Evolutionary conservation across 176 grass and related monocot species (phyloP), one percentile per base, ranked within the genome.

Genomic region (Saccharum spontaneum): DNA sequence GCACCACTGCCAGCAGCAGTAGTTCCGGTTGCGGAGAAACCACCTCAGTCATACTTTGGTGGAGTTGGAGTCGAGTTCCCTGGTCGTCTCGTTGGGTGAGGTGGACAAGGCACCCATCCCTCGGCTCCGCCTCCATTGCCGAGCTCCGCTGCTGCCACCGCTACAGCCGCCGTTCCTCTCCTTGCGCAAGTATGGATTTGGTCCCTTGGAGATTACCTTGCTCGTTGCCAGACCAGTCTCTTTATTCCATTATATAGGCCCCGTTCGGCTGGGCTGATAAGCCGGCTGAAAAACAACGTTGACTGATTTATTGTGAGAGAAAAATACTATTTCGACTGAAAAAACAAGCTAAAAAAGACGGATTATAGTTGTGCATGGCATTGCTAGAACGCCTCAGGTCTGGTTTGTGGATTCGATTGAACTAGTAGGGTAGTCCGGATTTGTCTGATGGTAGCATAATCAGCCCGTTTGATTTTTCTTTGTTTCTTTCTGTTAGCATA

Each of bases 151-250:
- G 38, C 55, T 17, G 45, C 57, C 17, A 39, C 65, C 1, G 59
- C 69, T 28, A 1, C 28, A 28, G 28, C 28, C 15, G 60, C 13
- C 13, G 13, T 5, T 48, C 13, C n/a, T n/a, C 38, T 8, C 39
- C 13, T 37, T 14, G 20, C 61, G 12, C 18, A 82, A 67, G 86
- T 82, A 87, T 38, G 75, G n/a, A 8, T 71, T 4, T 24, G 38
- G 40, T 61, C 34, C 34, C 18, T 76, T 77, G 20, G 52, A 15
- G 30, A 4, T 77, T 77, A 14, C 20, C 34, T 61, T 36, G 15
- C 7, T 24, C 3, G 6, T 39, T 45, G 4, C 41, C 15, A 30
- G 15, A 7, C 17, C 37, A 57, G 23, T 11, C 9, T 30, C 14
- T 39, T 33, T 57, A 11, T 54, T 37, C 18, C n/a, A 28, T 28